phyloP scores from a whole-genome alignment of 2,329 filamentous ascomycete genomes.

The Cordyceps cateniannulata region DNA sequence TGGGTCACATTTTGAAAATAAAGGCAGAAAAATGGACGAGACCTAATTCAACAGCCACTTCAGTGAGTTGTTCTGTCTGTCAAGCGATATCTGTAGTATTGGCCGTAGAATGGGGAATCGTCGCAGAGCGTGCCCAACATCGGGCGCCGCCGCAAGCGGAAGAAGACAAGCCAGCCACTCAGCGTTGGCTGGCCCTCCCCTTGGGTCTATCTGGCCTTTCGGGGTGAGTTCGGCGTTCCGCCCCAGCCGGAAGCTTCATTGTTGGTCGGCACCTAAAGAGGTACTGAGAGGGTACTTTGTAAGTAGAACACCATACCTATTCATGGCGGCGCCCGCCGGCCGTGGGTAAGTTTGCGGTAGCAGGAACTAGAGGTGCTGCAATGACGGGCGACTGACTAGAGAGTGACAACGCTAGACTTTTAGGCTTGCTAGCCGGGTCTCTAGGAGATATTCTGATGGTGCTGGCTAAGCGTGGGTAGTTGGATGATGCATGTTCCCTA shows the following conservation, averaged over 20 bases:
- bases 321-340: background rate
- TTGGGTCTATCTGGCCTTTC: background rate
- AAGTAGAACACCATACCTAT: too few relatives aligned
- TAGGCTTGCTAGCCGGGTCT: background rate
- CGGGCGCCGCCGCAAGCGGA: conserved; percentile 1
- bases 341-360: background rate
- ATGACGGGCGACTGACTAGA: background rate
- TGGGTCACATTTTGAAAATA: background rate
- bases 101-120: background rate
- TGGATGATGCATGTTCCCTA: too few relatives aligned
- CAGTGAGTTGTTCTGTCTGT: background rate
- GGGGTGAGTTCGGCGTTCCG: background rate
- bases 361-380: background rate
- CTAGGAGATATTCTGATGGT: too few relatives aligned
- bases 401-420: background rate
- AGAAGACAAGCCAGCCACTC: background rate
- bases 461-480: too few relatives aligned
- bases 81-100: background rate
- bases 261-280: background rate
- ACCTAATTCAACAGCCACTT: background rate
- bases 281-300: too few relatives aligned
- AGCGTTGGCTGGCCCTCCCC: too few relatives aligned
- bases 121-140: background rate
- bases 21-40: background rate
- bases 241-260: background rate